Evolutionary conservation across 345 rosid genomes (phyloP).

Genomic region (Ceriops tagal): DNA sequence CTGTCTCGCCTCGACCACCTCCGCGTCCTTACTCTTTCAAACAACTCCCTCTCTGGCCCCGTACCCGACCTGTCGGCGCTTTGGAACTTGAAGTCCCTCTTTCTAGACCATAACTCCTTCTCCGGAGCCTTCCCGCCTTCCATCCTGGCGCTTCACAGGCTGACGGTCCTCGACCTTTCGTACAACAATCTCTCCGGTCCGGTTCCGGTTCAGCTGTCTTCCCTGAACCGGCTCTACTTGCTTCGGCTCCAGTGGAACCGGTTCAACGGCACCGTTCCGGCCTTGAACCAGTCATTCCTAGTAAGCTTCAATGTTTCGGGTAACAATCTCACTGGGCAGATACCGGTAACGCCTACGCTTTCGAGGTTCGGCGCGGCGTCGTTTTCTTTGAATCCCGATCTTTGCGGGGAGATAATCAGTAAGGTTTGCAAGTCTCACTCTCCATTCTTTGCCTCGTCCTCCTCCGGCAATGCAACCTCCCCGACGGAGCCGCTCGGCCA

Average conservation of each 20-base stretch:
- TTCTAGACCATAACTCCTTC: conserved; percentile 53
- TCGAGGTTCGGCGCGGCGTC: conserved; percentile 57
- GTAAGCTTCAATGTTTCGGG: conserved; percentile 58
- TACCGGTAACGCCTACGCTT: conserved; percentile 65
- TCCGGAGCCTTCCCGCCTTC: conserved; percentile 74
- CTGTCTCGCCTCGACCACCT: conserved; percentile 89
- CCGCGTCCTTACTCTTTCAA: conserved; percentile 66
- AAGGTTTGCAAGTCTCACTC: conserved; percentile 51
- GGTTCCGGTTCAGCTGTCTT: conserved; percentile 49
- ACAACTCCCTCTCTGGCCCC: conserved; percentile 82
- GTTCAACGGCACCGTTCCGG: conserved; percentile 65
- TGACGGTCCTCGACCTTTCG: conserved; percentile 56
- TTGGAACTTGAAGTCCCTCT: conserved; percentile 62
- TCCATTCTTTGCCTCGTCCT: conserved; percentile 56
- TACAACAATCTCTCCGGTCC: conserved; percentile 50
- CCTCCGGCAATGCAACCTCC: conserved; percentile 32
- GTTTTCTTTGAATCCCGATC: conserved; percentile 55
- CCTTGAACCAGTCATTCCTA: conserved; percentile 65
- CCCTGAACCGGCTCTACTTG: conserved; percentile 50
- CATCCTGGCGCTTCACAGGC: conserved; percentile 54
- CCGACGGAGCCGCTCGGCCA: conserved; percentile 53
- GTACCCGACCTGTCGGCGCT: conserved; percentile 82
- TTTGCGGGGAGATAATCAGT: conserved; percentile 78
- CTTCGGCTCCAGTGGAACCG: conserved; percentile 62
- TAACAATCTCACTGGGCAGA: conserved; percentile 64